A percentile compares a stretch with the other conserved stretches of the same genome.
Conservation (phyloP, 495 filamentous ascomycete genomes). For the Opeltia flavorubescens region DNA sequence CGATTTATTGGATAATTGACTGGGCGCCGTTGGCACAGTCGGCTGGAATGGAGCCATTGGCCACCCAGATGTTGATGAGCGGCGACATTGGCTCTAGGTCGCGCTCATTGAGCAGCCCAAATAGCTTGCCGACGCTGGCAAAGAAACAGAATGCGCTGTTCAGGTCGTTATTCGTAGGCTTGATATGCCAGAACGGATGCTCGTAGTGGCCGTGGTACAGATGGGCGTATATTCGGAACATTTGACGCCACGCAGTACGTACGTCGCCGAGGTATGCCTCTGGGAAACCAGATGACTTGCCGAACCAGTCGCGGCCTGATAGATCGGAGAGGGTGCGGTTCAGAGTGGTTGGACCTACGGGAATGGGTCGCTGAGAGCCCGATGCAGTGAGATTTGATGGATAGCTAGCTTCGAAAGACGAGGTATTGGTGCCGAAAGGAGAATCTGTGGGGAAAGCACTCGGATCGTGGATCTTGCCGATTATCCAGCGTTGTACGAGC, state of each 20-base stretch:
- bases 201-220: constrained; percentile 74
- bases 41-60: constrained; percentile 66
- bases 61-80: constrained; percentile 76
- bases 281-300: constrained; percentile 79
- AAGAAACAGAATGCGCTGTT: constrained; percentile 96
- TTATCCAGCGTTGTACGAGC: constrained; percentile 86
- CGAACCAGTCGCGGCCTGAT: constrained; percentile 57
- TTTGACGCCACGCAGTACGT: constrained; percentile 86
- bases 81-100: constrained; percentile 91
- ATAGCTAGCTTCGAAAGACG: constrained; percentile 38
- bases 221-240: constrained; percentile 93
- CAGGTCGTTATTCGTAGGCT: constrained; percentile 41
- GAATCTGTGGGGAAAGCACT: constrained; percentile 73
- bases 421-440: constrained; percentile 40
- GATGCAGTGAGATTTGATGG: constrained; percentile 46
- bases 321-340: constrained; percentile 32
- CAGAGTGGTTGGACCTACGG: constrained; percentile 32
- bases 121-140: constrained; percentile 71
- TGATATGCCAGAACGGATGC: constrained; percentile 72
- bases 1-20: constrained; percentile 18
- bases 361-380: constrained; percentile 35
- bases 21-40: constrained; percentile 37
- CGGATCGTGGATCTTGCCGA: constrained; percentile 75
- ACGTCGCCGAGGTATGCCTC: constrained; percentile 72
- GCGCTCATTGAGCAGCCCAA: constrained; percentile 65